Evolutionary conservation across 768 basidiomycete genomes (phyloP).

Genomic region (Tricholoma sp.): DNA sequence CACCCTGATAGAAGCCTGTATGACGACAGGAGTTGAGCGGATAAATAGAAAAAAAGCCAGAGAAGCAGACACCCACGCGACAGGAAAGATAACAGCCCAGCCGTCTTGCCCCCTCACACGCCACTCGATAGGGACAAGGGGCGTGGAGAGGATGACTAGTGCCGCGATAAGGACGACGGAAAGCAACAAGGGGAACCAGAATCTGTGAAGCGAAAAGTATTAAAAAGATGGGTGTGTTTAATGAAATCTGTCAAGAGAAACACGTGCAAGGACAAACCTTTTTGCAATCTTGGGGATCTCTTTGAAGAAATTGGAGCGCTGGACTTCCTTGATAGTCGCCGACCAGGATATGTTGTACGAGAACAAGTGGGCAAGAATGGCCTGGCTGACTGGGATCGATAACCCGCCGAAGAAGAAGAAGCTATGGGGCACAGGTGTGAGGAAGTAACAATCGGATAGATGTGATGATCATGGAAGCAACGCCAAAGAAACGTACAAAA

Average conservation of each 20-base stretch:
- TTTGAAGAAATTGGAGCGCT: slow-evolving; percentile 85
- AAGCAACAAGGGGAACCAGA: slow-evolving; percentile 55
- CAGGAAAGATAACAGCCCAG: slow-evolving; percentile 77
- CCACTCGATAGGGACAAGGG: slow-evolving; percentile 54
- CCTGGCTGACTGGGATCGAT: slow-evolving; percentile 62
- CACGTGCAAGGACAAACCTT: slow-evolving; percentile 41
- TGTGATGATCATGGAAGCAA: background rate
- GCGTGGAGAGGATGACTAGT: slow-evolving; percentile 49
- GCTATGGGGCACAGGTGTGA: slow-evolving; percentile 26
- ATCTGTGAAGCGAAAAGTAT: slow-evolving; percentile 30
- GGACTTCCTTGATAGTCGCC: slow-evolving; percentile 73
- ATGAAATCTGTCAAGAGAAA: background rate
- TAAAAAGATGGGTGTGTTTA: slow-evolving; percentile 25
- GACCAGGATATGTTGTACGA: slow-evolving; percentile 54
- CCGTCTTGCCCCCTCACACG: slow-evolving; percentile 38
- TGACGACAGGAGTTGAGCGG: slow-evolving; percentile 30
- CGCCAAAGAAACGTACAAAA: slow-evolving; percentile 51
- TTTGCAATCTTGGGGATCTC: slow-evolving; percentile 81
- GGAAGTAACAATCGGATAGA: background rate
- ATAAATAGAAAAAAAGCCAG: background rate
- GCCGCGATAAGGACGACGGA: slow-evolving; percentile 50
- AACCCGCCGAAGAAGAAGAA: slow-evolving; percentile 79
- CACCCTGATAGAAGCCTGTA: slow-evolving; percentile 55
- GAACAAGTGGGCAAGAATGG: slow-evolving; percentile 61
- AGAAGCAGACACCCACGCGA: slow-evolving; percentile 36